phyloP scores from a whole-genome alignment of 306 rosid species.

The Echinosophora koreensis region DNA sequence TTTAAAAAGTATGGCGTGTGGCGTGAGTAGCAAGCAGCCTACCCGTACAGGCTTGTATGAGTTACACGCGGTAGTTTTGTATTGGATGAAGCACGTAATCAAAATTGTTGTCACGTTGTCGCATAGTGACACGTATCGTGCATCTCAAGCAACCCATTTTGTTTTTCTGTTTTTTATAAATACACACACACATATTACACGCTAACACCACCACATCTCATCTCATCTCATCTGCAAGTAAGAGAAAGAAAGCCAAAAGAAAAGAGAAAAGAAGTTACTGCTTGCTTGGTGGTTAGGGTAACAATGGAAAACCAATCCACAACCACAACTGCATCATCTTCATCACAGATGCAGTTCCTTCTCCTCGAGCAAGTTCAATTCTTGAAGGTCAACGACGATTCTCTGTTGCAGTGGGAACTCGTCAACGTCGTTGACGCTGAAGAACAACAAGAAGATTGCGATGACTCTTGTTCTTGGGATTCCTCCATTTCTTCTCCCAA shows the following conservation, averaged over 20 bases:
- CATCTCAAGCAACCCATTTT: conserved; percentile 30
- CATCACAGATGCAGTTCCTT: conserved; percentile 48
- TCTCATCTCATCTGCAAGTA: neutral
- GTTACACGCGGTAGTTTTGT: neutral
- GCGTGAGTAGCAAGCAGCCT: neutral
- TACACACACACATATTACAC: neutral
- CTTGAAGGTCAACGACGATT: conserved; percentile 51
- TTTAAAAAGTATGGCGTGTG: too few relatives aligned
- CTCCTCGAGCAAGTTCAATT: conserved; percentile 58
- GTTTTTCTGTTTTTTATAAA: neutral
- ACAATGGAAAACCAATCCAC: conserved; percentile 55
- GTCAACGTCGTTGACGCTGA: conserved; percentile 48
- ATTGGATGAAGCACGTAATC: conserved; percentile 48
- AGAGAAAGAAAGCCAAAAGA: neutral
- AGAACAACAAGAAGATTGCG: conserved; percentile 15
- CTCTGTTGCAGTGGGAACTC: conserved; percentile 66
- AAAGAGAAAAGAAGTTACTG: neutral
- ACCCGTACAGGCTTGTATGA: neutral
- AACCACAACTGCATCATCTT: conserved; percentile 13
- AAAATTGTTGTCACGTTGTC: conserved; percentile 20
- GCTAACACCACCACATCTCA: neutral
- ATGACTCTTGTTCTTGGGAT: conserved; percentile 38
- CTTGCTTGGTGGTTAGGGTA: conserved; percentile 4
- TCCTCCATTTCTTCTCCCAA: conserved; percentile 38
- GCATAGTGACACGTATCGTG: conserved; percentile 34